A percentile compares a stretch with the other conserved stretches of the same genome.
Evolutionary conservation across 768 basidiomycete genomes (phyloP).

Genomic region (Nidula microcarpa): DNA sequence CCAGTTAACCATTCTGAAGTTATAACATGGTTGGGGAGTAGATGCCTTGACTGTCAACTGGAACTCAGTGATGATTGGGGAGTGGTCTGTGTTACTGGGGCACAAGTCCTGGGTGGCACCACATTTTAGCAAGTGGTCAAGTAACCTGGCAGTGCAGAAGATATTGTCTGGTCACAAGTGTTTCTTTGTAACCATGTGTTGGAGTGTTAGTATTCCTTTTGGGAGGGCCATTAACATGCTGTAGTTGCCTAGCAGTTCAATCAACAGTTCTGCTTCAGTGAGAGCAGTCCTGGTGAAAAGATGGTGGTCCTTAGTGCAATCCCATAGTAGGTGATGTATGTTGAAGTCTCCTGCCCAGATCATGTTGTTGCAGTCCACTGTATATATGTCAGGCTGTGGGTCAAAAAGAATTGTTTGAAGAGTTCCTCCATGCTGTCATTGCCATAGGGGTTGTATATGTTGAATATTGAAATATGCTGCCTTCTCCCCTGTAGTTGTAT

Average conservation of each 20-base stretch:
- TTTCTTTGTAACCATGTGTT: constrained; percentile 22
- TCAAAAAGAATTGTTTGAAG: neutral
- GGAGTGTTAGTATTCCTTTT: constrained; percentile 25
- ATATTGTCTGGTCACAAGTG: constrained; percentile 39
- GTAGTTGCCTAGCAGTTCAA: constrained; percentile 17
- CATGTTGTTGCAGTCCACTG: too few species aligned
- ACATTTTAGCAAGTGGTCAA: constrained; percentile 20
- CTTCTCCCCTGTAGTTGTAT: constrained; percentile 11
- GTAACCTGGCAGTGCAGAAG: constrained; percentile 18
- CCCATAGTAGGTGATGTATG: constrained; percentile 36
- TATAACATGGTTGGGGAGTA: neutral
- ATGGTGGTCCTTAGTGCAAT: constrained; percentile 19
- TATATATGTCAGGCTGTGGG: neutral
- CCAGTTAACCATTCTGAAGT: constrained; percentile 29
- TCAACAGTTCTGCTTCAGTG: constrained; percentile 15
- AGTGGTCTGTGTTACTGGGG: constrained; percentile 33
- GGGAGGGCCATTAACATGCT: constrained; percentile 31
- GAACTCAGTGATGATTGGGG: constrained; percentile 21
- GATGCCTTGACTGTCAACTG: neutral
- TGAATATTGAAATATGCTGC: constrained; percentile 17
- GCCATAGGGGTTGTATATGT: constrained; percentile 18
- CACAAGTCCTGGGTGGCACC: constrained; percentile 6
- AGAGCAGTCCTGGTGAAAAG: constrained; percentile 28
- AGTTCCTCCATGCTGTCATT: constrained; percentile 3
- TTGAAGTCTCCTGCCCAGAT: constrained; percentile 39